These are phyloP conservation scores for Sclerotinia glacialis DNA, from an alignment of 2,329 filamentous ascomycete species.

Conservation along the genomic window DNA sequence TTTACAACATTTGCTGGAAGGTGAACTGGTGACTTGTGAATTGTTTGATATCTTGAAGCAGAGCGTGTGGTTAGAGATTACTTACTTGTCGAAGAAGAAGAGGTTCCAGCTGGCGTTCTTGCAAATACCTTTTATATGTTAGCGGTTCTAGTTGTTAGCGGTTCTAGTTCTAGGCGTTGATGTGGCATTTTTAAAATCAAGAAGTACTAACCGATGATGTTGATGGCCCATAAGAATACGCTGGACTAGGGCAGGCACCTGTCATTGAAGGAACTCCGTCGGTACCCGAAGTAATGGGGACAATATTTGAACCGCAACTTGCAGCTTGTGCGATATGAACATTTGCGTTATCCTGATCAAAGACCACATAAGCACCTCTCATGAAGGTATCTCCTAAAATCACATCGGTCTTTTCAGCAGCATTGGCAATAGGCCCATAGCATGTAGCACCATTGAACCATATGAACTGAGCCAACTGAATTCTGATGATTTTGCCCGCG, in stretches of 20 bases:
- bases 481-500: conserved; percentile 24
- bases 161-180: not conserved
- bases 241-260: conserved; percentile 23
- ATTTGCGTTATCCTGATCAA: conserved; percentile 30
- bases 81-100: not conserved
- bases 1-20: no score
- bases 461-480: conserved; percentile 28
- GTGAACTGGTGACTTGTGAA: not conserved
- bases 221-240: conserved; percentile 2
- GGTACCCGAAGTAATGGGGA: conserved; percentile 24
- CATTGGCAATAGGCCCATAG: conserved; percentile 18
- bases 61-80: not conserved
- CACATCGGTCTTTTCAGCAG: conserved; percentile 17
- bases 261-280: conserved; percentile 28
- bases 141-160: not conserved
- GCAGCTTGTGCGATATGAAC: conserved; percentile 27
- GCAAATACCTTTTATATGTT: not conserved
- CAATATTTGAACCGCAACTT: conserved; percentile 27
- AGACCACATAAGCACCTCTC: conserved; percentile 28
- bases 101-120: not conserved
- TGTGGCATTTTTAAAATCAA: not conserved
- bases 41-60: not conserved
- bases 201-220: not conserved
- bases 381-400: conserved; percentile 26
- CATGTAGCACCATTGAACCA: conserved; percentile 23